Conservation (phyloP, 352 stramenopile genomes). For the Globisporangium recalcitrans region DNA sequence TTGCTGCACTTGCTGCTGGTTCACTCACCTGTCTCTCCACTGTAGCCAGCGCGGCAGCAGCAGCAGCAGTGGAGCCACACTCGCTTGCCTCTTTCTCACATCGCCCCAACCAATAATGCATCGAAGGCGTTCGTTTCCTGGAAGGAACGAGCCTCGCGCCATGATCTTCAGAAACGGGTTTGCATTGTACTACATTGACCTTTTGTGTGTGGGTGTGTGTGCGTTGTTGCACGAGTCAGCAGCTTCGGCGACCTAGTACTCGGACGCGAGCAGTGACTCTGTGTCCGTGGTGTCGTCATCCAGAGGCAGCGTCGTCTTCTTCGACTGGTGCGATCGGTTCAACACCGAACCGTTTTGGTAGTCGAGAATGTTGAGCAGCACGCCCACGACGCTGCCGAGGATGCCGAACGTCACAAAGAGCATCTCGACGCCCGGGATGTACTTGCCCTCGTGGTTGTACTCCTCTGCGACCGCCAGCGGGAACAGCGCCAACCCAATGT, state of each 20-base stretch:
- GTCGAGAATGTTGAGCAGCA: constrained; percentile 72
- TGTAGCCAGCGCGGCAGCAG: no score
- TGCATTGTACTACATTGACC: no score
- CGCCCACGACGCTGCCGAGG: constrained; percentile 61
- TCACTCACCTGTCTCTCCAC: no score
- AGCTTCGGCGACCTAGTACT: constrained; percentile 41
- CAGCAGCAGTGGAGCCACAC: not conserved
- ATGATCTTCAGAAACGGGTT: no score
- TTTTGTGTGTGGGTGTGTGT: no score
- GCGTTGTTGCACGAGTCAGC: no score
- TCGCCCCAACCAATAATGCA: no score
- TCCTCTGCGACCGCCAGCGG: constrained; percentile 68
- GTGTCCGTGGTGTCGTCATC: constrained; percentile 55
- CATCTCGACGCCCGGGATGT: constrained; percentile 79
- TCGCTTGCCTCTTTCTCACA: not conserved
- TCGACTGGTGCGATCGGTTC: constrained; percentile 44
- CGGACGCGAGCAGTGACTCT: constrained; percentile 47
- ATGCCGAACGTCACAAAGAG: constrained; percentile 78
- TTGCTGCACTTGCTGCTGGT: no score
- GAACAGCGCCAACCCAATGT: constrained; percentile 78
- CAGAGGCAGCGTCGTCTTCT: constrained; percentile 33
- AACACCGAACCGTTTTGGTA: constrained; percentile 75
- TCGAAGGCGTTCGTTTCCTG: no score
- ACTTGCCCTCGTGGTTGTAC: constrained; percentile 63
- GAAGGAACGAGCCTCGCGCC: no score